phyloP scores from a whole-genome alignment of 1,284 basidiomycete genomes.

The Amylostereum areolatum region DNA sequence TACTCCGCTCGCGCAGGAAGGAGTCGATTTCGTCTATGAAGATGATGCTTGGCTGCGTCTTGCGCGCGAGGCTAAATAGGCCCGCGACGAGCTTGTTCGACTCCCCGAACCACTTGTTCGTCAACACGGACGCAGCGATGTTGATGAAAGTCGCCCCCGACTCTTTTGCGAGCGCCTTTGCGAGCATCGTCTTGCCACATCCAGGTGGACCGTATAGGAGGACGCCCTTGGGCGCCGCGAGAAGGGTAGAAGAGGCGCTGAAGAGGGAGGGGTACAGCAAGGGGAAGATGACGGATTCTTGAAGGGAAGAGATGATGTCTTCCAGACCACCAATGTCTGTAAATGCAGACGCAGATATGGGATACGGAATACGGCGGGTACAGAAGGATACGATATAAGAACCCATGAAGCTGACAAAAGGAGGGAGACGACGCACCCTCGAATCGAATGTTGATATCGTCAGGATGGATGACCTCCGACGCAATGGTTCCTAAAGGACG shows the following conservation, averaged over 20 bases:
- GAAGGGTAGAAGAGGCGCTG: conserved; percentile 63
- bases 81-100: conserved; percentile 96
- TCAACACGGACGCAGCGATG: conserved; percentile 72
- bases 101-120: conserved; percentile 98
- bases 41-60: conserved; percentile 73
- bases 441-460: conserved; percentile 75
- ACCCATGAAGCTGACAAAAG: background rate
- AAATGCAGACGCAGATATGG: background rate
- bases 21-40: conserved; percentile 86
- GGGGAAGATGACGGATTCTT: conserved; percentile 96
- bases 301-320: conserved; percentile 82
- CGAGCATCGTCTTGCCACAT: conserved; percentile 93
- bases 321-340: conserved; percentile 95
- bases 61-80: conserved; percentile 69
- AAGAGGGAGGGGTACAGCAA: conserved; percentile 91
- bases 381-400: conserved; percentile 2
- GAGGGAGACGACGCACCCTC: conserved; percentile 41
- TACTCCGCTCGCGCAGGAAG: conserved; percentile 83
- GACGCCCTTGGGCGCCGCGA: conserved; percentile 76
- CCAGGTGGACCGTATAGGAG: conserved; percentile 89
- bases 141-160: conserved; percentile 96
- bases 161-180: conserved; percentile 94
- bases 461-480: conserved; percentile 80
- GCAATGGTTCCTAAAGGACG: conserved; percentile 61
- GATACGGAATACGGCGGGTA: background rate